These are phyloP conservation scores for Aspergillus sp. DNA, from an alignment of 2,329 filamentous ascomycete genomes.

Conservation along the genomic window DNA sequence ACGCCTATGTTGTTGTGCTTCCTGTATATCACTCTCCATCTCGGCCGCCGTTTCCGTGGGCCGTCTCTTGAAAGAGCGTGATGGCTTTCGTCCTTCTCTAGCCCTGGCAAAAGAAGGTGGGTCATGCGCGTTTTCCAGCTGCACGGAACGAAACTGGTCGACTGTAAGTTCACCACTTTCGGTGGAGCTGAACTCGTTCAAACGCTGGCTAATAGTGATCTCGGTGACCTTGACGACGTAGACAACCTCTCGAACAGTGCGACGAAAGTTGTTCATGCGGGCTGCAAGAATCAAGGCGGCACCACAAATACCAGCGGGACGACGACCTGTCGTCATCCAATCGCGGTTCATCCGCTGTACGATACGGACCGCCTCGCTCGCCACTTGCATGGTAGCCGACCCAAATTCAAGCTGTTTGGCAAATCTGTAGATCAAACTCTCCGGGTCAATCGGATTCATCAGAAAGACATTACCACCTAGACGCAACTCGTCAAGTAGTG, in stretches of 20 bases:
- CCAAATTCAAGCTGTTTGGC: slow-evolving; percentile 91
- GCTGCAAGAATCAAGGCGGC: slow-evolving; percentile 93
- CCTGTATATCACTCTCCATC: slow-evolving; percentile 50
- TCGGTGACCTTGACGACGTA: slow-evolving; percentile 97
- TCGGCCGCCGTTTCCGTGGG: slow-evolving; percentile 42
- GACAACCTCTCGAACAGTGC: slow-evolving; percentile 91
- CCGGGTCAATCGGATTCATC: slow-evolving; percentile 76
- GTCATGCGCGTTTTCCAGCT: slow-evolving; percentile 68
- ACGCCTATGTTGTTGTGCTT: slow-evolving; percentile 39
- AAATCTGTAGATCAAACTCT: slow-evolving; percentile 89
- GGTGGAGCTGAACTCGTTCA: slow-evolving; percentile 88
- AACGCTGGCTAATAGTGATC: slow-evolving; percentile 83
- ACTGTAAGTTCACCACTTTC: slow-evolving; percentile 83
- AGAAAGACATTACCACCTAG: slow-evolving; percentile 62
- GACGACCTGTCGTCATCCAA: slow-evolving; percentile 94
- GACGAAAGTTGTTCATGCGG: slow-evolving; percentile 96
- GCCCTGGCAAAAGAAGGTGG: slow-evolving; percentile 72
- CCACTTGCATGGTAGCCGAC: slow-evolving; percentile 76
- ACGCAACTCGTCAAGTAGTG: slow-evolving; percentile 64
- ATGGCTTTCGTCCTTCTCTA: slow-evolving; percentile 61
- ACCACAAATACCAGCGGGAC: slow-evolving; percentile 90
- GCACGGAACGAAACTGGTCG: slow-evolving; percentile 68
- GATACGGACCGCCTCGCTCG: slow-evolving; percentile 82
- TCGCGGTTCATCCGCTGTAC: slow-evolving; percentile 92
- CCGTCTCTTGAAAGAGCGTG: slow-evolving; percentile 38